Evolutionary conservation across 768 basidiomycete species (phyloP).

Genomic region (Suillus subaureus): DNA sequence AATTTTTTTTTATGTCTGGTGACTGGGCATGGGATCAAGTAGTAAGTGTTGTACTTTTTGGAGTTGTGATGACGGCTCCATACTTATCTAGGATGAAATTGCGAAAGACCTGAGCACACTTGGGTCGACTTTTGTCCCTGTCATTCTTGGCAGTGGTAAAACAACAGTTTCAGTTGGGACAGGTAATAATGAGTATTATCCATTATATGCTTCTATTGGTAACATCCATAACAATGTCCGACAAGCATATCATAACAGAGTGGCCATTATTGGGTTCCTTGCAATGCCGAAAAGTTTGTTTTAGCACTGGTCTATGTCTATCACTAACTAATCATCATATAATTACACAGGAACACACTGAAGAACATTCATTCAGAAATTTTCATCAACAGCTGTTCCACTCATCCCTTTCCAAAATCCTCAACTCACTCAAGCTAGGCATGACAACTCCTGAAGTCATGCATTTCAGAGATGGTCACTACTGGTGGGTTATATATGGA

Average conservation of each 20-base stretch:
- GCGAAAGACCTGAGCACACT: conserved; percentile 19
- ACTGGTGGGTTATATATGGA: too few relatives aligned
- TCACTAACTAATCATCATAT: not conserved
- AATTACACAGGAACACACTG: too few relatives aligned
- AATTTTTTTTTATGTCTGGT: not conserved
- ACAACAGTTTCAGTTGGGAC: conserved; percentile 28
- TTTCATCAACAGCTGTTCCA: too few relatives aligned
- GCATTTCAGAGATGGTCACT: too few relatives aligned
- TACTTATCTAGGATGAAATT: conserved; percentile 24
- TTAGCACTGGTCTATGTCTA: not conserved
- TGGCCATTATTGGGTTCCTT: conserved; percentile 24
- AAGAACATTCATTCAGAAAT: too few relatives aligned
- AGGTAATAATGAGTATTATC: conserved; percentile 29
- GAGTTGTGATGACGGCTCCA: not conserved
- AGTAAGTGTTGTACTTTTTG: not conserved
- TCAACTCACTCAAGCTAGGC: too few relatives aligned
- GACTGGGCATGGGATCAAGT: not conserved
- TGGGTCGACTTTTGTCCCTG: conserved; percentile 21
- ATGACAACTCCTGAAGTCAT: too few relatives aligned
- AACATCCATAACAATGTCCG: conserved; percentile 24
- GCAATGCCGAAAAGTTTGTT: conserved; percentile 30
- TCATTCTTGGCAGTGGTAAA: conserved; percentile 30
- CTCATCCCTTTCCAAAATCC: too few relatives aligned
- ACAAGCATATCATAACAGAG: conserved; percentile 21
- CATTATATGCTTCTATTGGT: conserved; percentile 25